These are phyloP conservation scores for Rossbeevera mucosa DNA, from an alignment of 768 basidiomycete genomes.

Conservation along the genomic window DNA sequence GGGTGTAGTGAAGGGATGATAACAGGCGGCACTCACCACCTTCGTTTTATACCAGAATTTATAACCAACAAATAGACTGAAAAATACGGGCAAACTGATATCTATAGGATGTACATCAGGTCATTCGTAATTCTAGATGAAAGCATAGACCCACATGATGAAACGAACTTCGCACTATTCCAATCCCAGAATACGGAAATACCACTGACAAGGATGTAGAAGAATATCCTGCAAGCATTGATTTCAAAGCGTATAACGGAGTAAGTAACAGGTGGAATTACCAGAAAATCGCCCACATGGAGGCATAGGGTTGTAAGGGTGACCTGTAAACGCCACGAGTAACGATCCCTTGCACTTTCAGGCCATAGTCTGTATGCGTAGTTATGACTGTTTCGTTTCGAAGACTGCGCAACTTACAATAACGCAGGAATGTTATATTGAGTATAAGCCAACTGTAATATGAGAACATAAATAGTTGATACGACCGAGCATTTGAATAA, in stretches of 20 bases:
- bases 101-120: constrained; percentile 21
- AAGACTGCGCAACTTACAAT: constrained; percentile 42
- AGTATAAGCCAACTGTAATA: constrained; percentile 56
- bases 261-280: constrained; percentile 37
- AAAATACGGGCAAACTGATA: constrained; percentile 39
- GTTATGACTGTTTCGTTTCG: constrained; percentile 30
- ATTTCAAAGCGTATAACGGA: not conserved
- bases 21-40: constrained; percentile 9
- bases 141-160: constrained; percentile 32
- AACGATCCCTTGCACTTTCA: constrained; percentile 43
- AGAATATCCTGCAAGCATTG: constrained; percentile 14
- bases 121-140: not conserved
- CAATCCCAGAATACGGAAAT: constrained; percentile 62
- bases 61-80: constrained; percentile 42
- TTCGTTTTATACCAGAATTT: constrained; percentile 31
- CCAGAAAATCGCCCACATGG: constrained; percentile 71
- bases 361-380: constrained; percentile 8
- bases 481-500: constrained; percentile 29
- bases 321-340: constrained; percentile 60
- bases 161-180: constrained; percentile 47
- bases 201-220: constrained; percentile 58
- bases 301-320: constrained; percentile 58
- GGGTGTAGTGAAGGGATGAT: not conserved
- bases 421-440: constrained; percentile 68
- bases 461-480: constrained; percentile 43